These are phyloP conservation scores for Cyphellophora attinorum DNA, from an alignment of 2,329 filamentous ascomycete genomes.

Conservation along the genomic window DNA sequence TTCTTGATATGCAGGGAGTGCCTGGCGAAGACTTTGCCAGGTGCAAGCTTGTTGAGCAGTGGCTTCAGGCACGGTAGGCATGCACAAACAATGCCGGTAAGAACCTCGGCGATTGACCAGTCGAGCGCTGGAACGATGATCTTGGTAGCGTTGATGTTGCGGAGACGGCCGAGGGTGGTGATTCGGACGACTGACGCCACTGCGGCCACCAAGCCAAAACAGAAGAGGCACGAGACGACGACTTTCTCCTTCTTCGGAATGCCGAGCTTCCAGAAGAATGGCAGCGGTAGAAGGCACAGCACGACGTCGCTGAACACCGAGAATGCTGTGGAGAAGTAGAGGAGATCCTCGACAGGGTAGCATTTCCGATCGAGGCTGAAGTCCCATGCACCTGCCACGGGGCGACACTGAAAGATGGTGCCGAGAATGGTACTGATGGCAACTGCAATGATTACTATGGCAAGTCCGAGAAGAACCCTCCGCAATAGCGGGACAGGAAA, in stretches of 20 bases:
- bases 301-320: constrained; percentile 53
- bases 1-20: too few species aligned
- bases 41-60: constrained; percentile 32
- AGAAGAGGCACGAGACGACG: constrained; percentile 41
- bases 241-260: constrained; percentile 38
- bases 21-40: constrained; percentile 16
- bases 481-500: constrained; percentile 18
- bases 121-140: constrained; percentile 34
- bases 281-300: constrained; percentile 43
- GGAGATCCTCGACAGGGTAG: constrained; percentile 39
- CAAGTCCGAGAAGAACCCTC: constrained; percentile 12
- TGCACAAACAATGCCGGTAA: constrained; percentile 32
- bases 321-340: constrained; percentile 47
- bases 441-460: constrained; percentile 11
- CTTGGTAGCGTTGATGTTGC: constrained; percentile 25
- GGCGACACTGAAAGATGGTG: constrained; percentile 36
- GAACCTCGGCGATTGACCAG: constrained; percentile 35
- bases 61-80: constrained; percentile 34
- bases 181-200: constrained; percentile 39
- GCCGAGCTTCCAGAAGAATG: constrained; percentile 36
- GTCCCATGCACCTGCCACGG: constrained; percentile 32
- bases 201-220: constrained; percentile 41
- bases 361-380: constrained; percentile 28
- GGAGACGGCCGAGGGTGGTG: constrained; percentile 32
- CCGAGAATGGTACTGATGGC: constrained; percentile 31